Conservation (phyloP, 129 eudicot genomes). For the Saposhnikovia divaricata region DNA sequence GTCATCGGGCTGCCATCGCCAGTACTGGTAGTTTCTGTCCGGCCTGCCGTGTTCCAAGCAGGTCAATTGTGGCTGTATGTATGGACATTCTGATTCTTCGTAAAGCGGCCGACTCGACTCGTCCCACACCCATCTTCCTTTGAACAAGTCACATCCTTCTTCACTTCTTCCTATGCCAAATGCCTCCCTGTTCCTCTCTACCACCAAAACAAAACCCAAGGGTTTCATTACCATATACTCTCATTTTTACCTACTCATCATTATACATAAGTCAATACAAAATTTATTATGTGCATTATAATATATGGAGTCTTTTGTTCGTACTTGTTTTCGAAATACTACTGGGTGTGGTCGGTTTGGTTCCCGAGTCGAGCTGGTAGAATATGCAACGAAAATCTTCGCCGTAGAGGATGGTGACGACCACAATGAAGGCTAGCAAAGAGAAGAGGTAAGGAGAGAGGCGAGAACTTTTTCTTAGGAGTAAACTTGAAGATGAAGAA, state of each 20-base stretch:
- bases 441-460: conserved; percentile 58
- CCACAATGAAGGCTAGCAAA: conserved; percentile 50
- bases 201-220: conserved; percentile 4
- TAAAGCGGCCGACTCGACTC: conserved; percentile 57
- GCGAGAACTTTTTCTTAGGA: conserved; percentile 34
- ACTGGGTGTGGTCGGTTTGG: conserved; percentile 15
- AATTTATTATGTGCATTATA: neutral
- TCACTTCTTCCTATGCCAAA: conserved; percentile 37
- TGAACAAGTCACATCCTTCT: conserved; percentile 53
- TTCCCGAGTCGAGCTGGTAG: conserved; percentile 20
- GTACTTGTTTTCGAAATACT: conserved; percentile 26
- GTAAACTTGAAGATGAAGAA: conserved; percentile 28
- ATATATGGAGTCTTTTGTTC: too few species aligned
- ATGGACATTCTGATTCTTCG: conserved; percentile 84
- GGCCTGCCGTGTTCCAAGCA: conserved; percentile 92
- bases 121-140: conserved; percentile 84
- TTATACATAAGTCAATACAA: neutral
- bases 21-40: conserved; percentile 55
- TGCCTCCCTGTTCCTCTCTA: conserved; percentile 45
- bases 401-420: conserved; percentile 58
- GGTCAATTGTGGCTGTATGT: conserved; percentile 78
- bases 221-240: too few species aligned
- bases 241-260: too few species aligned
- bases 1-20: conserved; percentile 91
- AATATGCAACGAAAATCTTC: conserved; percentile 68